Evolutionary conservation across 2,329 filamentous ascomycete species (phyloP).

Genomic region (Didymosphaeria variabile): DNA sequence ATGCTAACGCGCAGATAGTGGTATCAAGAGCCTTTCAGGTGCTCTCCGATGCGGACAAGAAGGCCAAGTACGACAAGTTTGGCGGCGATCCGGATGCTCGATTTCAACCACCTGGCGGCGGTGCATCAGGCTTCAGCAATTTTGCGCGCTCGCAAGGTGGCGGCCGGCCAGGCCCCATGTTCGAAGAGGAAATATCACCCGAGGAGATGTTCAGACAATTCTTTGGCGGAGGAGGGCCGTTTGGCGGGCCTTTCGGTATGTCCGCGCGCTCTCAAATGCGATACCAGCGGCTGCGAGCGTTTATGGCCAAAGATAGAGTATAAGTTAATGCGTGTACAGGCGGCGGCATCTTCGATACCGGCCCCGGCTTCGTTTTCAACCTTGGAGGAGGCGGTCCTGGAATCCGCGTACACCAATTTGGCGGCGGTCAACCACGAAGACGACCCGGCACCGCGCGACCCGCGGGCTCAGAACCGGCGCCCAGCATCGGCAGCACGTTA

Average conservation of each 20-base stretch:
- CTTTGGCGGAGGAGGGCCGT: constrained; percentile 79
- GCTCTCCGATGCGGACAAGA: constrained; percentile 92
- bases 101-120: constrained; percentile 70
- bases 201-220: constrained; percentile 98
- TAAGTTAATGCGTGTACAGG: constrained; percentile 42
- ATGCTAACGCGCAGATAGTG: constrained; percentile 60
- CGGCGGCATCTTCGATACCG: constrained; percentile 72
- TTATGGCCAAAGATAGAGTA: constrained; percentile 13
- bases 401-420: constrained; percentile 94
- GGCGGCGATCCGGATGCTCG: constrained; percentile 92
- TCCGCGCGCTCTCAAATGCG: constrained; percentile 17
- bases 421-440: constrained; percentile 77
- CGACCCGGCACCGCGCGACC: constrained; percentile 70
- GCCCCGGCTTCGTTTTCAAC: constrained; percentile 94
- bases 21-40: constrained; percentile 93
- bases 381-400: constrained; percentile 90
- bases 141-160: constrained; percentile 61
- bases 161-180: constrained; percentile 68
- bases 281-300: constrained; percentile 14
- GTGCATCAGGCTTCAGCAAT: constrained; percentile 70
- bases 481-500: constrained; percentile 63
- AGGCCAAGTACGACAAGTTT: constrained; percentile 84
- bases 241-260: constrained; percentile 73
- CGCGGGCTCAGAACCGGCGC: constrained; percentile 60
- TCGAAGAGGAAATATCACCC: constrained; percentile 91